These are phyloP conservation scores for Solanum pinnatisectum DNA, from an alignment of 257 asterid genomes.

Conservation along the genomic window DNA sequence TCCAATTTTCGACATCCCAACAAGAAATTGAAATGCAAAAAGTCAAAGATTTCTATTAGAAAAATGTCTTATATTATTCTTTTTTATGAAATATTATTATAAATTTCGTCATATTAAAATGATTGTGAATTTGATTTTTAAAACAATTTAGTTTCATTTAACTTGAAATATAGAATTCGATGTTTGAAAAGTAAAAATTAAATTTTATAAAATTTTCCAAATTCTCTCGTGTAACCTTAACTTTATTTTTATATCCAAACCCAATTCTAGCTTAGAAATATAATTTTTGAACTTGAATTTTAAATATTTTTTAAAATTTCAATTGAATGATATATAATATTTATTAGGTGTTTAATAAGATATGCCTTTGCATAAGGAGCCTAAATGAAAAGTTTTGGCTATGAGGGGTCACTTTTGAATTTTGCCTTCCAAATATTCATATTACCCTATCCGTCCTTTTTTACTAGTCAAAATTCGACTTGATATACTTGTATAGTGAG, in stretches of 20 bases:
- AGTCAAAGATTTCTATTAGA: not conserved
- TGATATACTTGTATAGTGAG: too few species aligned
- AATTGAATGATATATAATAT: not conserved
- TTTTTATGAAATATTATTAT: too few species aligned
- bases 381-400: not conserved
- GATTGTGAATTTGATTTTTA: too few species aligned
- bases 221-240: too few species aligned
- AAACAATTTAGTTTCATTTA: too few species aligned
- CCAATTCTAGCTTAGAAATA: too few species aligned
- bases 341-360: not conserved
- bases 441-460: not conserved
- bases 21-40: not conserved
- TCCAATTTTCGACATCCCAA: too few species aligned
- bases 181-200: too few species aligned
- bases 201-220: too few species aligned
- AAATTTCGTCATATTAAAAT: too few species aligned
- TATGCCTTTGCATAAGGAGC: not conserved
- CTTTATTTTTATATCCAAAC: too few species aligned
- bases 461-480: too few species aligned
- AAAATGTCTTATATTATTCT: not conserved
- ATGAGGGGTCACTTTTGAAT: not conserved
- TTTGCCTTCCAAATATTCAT: not conserved
- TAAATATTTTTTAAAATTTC: not conserved
- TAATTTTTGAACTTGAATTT: not conserved
- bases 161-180: not conserved